Percentiles rank a stretch among this genome's conserved stretches.
phyloP scores from a whole-genome alignment of 768 basidiomycete species.

The Ephemerocybe angulata region DNA sequence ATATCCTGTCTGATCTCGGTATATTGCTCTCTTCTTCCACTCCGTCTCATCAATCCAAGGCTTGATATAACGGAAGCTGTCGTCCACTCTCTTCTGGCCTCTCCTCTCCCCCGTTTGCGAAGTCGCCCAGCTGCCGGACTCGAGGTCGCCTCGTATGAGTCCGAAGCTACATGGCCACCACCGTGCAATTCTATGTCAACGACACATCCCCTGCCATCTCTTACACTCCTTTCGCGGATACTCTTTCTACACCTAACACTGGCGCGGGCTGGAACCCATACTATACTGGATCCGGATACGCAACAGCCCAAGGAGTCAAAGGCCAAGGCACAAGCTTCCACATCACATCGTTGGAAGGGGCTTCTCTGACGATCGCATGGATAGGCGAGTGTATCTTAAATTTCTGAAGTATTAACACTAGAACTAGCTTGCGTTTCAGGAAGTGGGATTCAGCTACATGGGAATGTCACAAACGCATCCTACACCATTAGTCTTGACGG shows the following conservation, averaged over 20 bases:
- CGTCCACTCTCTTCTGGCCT: not conserved
- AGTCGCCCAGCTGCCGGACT: not conserved
- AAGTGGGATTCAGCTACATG: conserved; percentile 58
- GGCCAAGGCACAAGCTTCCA: conserved; percentile 60
- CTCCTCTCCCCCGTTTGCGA: not conserved
- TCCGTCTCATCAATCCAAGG: not conserved
- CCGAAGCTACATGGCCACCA: conserved; percentile 21
- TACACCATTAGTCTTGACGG: conserved; percentile 57
- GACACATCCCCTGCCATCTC: conserved; percentile 62
- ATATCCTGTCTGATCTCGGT: conserved; percentile 9
- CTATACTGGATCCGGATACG: conserved; percentile 50
- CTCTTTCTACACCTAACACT: conserved; percentile 45
- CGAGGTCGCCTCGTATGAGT: conserved; percentile 11
- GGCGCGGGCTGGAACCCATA: conserved; percentile 66
- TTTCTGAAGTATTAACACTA: not conserved
- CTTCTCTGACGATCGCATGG: conserved; percentile 56
- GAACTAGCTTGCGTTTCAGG: conserved; percentile 36
- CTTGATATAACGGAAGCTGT: not conserved
- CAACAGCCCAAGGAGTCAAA: conserved; percentile 33
- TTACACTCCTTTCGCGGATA: conserved; percentile 61
- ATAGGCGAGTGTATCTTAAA: conserved; percentile 43
- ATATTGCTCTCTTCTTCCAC: conserved; percentile 5
- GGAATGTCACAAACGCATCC: conserved; percentile 41
- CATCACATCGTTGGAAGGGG: conserved; percentile 56
- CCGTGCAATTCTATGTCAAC: conserved; percentile 47